Conservation (phyloP, 176 grass and related monocot genomes). For the maize (Zea mays) region Zm-B73-REFERENCE-NAM-5.0 NC_050100.1:100663501-100664000, state of each 20-base stretch:
- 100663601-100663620: conserved; percentile 53
- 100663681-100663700: conserved; percentile 51
- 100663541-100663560: conserved; percentile 59
- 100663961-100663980: conserved; percentile 68
- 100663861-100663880: no score
- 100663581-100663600: conserved; percentile 47
- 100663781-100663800: conserved; percentile 61
- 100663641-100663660: conserved; percentile 57
- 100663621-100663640: conserved; percentile 61
- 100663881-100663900: no score
- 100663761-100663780: conserved; percentile 71
- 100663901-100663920: not conserved
- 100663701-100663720: conserved; percentile 69
- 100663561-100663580: conserved; percentile 63
- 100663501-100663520: conserved; percentile 57
- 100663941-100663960: conserved; percentile 73
- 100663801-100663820: conserved; percentile 66
- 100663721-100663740: conserved; percentile 77
- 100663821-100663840: conserved; percentile 75
- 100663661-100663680: conserved; percentile 48
- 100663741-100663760: conserved; percentile 54
- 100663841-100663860: conserved; percentile 42
- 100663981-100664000: conserved; percentile 63
- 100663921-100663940: conserved; percentile 49
- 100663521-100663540: conserved; percentile 54